Evolutionary conservation across 495 filamentous ascomycete genomes (phyloP), one percentile per base, ranked within the genome.

Genomic region (Lasiosphaeria ovina): DNA sequence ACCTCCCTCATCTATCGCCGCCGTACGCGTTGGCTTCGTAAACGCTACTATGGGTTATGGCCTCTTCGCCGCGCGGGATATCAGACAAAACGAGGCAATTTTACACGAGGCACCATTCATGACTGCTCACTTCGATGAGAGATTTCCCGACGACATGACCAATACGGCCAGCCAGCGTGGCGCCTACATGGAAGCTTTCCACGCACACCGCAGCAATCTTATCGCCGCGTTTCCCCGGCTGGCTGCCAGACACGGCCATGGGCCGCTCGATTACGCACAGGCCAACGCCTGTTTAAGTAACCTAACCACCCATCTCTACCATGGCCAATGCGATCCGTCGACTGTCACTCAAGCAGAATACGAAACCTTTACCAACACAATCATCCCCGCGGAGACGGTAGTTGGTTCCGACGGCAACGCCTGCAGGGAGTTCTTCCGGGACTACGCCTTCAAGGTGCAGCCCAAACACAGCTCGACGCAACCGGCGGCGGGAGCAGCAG

Each of bases 51-150:
- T 72, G 7, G 69, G 72, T 45, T 66, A 67, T 56, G 68, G 69
- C 45, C 61, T 74, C 47, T 70, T 68, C 54, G 69, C 72, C 4
- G 66, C 66, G 10, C 64, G 68, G 10, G 45, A 66, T 49, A 45
- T 72, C 16, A 17, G 16, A 5, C 47, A 59, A 33, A 64, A 59
- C 31, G 69, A 74, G 32, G 64, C 64, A 53, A 66, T 72, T 50
- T 69, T 71, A 55, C 55, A 62, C 57, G 71, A 74, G 48, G 62
- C 55, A 16, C 67, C 66, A 3, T 31, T 69, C 4, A 59, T 74
- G 50, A 51, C 38, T 31, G 65, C 63, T 42, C 40, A 57, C 16
- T 72, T 64, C 62, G 65, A 67, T 61, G 63, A 70, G 47, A 56
- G 31, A 14, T 51, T 58, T 54, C 35, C 55, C 6, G 50, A 49